Evolutionary conservation across 768 basidiomycete genomes (phyloP).

Genomic region (Dictyophora rubrovolvata): DNA sequence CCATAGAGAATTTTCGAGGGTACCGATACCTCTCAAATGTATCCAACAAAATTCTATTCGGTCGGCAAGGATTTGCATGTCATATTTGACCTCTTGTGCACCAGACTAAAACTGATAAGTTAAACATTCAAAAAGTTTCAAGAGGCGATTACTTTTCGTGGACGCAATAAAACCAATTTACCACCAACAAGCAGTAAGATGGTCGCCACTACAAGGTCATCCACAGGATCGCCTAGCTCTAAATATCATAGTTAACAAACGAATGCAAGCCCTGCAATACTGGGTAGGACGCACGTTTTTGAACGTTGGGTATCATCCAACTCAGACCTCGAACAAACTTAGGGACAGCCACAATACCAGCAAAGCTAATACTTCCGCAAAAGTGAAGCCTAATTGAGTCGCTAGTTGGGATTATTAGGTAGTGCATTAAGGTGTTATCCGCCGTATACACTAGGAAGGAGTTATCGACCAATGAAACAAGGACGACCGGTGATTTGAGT

Average conservation of each 20-base stretch:
- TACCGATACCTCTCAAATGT: constrained; percentile 85
- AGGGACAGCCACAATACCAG: constrained; percentile 79
- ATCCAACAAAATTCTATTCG: constrained; percentile 99
- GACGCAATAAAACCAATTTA: constrained; percentile 78
- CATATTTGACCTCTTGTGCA: constrained; percentile 86
- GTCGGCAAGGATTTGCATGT: constrained; percentile 94
- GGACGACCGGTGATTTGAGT: constrained; percentile 67
- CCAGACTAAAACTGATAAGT: constrained; percentile 44
- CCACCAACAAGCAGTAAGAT: constrained; percentile 94
- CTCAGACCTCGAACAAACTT: constrained; percentile 80
- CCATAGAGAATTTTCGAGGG: constrained; percentile 96
- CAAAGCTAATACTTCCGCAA: constrained; percentile 92
- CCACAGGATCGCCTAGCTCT: constrained; percentile 91
- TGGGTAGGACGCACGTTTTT: constrained; percentile 61
- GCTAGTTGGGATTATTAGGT: constrained; percentile 74
- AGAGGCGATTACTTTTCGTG: constrained; percentile 56
- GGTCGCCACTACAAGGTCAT: constrained; percentile 88
- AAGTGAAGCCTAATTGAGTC: constrained; percentile 78
- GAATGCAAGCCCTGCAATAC: background rate
- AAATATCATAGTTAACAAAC: constrained; percentile 9
- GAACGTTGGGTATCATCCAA: constrained; percentile 92
- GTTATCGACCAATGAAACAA: constrained; percentile 88
- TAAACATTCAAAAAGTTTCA: background rate
- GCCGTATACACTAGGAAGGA: constrained; percentile 89
- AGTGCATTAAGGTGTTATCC: constrained; percentile 91